Evolutionary conservation across 108 stramenopile genomes (phyloP), one percentile per base, ranked within the genome.

Genomic region (Nitzschia sp.): DNA sequence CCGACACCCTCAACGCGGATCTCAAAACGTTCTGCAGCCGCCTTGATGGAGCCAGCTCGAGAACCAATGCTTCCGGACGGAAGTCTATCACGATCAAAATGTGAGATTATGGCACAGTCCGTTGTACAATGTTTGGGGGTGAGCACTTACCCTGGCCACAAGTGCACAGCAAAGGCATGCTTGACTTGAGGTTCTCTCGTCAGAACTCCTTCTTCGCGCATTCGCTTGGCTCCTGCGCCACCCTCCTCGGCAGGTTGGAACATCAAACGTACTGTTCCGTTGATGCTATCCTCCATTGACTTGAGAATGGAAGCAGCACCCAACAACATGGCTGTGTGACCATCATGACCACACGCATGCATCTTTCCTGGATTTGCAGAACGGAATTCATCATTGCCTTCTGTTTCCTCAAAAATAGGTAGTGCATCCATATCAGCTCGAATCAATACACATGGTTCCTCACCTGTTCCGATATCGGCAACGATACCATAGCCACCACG

Each of bases 261-360:
- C 65, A 88, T 77, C 1, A 88, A 50, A 19, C 82, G 71, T 6
- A 92, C 73, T 0, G 85, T 85, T 19, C 90, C 90, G 10, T 76
- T 61, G 29, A 92, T 78, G 24, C 68, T 66, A 21, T 70, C 53
- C 64, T 86, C 79, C 68, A 84, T 73, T 21, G 53, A 41, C 41
- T 90, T 86, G 38, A 95, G 54, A 10, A 94, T 42, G 19, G 77
- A 65, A 2, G 89, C 86, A 8, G 97, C 94, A 38, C 90, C 93
- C 69, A 97, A 62, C 6, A 97, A 71, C 88, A 92, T 89, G 34
- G 91, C 82, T 43, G 88, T 91, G 62, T 97, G 97, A 5, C 87
- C 94, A 65, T 97, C 97, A 68, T 97, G 97, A 10, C 97, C 97
- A 72, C 97, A 97, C 3, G 94, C 97, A 72, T 97, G 97, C 94